Conservation (phyloP, 805 yeast species). For the Metschnikowia matae region DNA sequence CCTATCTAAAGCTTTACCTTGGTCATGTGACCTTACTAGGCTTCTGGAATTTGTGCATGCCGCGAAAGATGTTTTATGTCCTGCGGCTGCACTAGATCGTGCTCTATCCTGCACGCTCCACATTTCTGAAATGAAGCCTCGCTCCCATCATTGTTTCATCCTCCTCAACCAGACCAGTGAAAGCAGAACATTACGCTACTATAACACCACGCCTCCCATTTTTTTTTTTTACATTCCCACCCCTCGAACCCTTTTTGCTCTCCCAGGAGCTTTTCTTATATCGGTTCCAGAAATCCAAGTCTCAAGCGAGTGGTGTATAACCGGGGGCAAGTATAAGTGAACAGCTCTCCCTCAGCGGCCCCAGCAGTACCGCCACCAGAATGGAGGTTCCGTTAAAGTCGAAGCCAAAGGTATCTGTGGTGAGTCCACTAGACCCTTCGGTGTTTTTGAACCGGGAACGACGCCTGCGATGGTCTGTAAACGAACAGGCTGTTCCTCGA, state of each 20-base stretch:
- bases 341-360: neutral
- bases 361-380: neutral
- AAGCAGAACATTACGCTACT: neutral
- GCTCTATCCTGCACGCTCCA: slow-evolving; percentile 6
- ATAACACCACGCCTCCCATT: no score
- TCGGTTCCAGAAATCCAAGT: neutral
- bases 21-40: neutral
- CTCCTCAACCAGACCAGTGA: neutral
- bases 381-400: slow-evolving; percentile 42
- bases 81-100: slow-evolving; percentile 4
- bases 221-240: neutral
- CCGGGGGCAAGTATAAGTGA: neutral
- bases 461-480: slow-evolving; percentile 7
- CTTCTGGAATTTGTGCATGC: neutral
- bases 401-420: slow-evolving; percentile 33
- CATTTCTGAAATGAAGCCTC: slow-evolving; percentile 2
- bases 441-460: slow-evolving; percentile 4
- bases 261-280: neutral
- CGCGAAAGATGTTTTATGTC: slow-evolving; percentile 1
- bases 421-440: slow-evolving; percentile 9
- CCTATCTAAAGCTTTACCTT: no score
- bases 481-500: neutral
- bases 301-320: neutral
- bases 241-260: neutral
- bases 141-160: neutral